Evolutionary conservation across 306 rosid genomes (phyloP).

Genomic region (Erythrophleum fordii): DNA sequence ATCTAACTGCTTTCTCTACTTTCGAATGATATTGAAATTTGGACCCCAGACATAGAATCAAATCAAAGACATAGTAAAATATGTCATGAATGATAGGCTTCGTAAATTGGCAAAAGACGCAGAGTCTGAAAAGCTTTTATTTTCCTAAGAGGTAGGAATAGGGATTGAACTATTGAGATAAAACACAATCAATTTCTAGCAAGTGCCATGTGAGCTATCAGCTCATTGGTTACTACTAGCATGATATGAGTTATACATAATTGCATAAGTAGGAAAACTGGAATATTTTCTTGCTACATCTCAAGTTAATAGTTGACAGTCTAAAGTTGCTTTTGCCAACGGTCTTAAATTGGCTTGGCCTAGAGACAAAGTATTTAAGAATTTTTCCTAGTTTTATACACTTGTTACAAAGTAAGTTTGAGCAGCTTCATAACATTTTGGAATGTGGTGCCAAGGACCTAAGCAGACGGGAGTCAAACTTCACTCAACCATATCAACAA

Average conservation of each 20-base stretch:
- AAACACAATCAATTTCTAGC: background rate
- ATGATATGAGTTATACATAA: background rate
- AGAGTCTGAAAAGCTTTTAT: background rate
- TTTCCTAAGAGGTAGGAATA: background rate
- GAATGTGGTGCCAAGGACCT: background rate
- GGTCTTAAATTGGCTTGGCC: background rate
- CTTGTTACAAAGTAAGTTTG: background rate
- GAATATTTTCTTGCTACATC: no score
- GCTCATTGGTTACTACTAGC: background rate
- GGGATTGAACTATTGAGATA: background rate
- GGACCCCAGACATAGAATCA: background rate
- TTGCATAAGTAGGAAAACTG: background rate
- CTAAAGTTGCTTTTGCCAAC: background rate
- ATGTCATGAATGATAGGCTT: background rate
- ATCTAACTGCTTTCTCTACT: background rate
- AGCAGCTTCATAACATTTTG: background rate
- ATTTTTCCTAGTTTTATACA: background rate
- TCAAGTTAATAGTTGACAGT: background rate
- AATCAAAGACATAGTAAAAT: background rate
- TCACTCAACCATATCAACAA: slow-evolving; percentile 3
- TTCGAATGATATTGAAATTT: background rate
- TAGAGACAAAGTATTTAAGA: background rate
- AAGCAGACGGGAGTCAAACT: background rate
- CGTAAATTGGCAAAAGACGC: background rate
- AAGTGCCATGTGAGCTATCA: background rate